Percentiles rank a stretch among this genome's conserved stretches.
Conservation (phyloP, 495 filamentous ascomycete genomes). For the Viridothelium virens region DNA sequence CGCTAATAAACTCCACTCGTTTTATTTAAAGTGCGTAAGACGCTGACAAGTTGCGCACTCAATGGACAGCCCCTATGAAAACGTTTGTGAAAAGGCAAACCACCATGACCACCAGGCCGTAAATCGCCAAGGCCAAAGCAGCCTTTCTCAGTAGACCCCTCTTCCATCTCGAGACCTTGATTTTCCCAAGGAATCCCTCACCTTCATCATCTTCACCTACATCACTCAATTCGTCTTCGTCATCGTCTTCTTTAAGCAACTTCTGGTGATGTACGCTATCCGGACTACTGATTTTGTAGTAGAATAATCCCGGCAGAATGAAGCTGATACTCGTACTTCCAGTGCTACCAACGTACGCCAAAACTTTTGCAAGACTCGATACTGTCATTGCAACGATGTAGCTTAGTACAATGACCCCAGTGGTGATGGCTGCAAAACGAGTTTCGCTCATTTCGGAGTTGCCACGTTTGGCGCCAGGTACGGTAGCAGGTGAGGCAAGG, state of each 20-base stretch:
- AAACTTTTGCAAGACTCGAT: constrained; percentile 75
- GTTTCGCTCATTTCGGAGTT: constrained; percentile 66
- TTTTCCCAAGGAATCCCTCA: constrained; percentile 24
- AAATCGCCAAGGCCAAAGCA: constrained; percentile 68
- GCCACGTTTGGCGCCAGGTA: constrained; percentile 13
- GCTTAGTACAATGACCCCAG: constrained; percentile 69
- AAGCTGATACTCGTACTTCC: constrained; percentile 93
- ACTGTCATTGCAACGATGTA: constrained; percentile 88
- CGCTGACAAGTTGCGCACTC: not conserved
- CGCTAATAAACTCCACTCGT: not conserved
- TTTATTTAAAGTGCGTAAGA: not conserved
- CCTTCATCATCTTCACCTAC: constrained; percentile 18
- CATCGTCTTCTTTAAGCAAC: constrained; percentile 75
- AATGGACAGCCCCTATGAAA: constrained; percentile 43
- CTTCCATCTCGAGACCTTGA: constrained; percentile 43
- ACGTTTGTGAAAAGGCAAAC: constrained; percentile 80
- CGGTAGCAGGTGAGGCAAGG: constrained; percentile 15
- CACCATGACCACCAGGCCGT: constrained; percentile 82
- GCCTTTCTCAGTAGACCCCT: constrained; percentile 58
- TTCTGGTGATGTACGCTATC: constrained; percentile 75
- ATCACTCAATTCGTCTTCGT: constrained; percentile 37
- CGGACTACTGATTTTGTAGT: constrained; percentile 92
- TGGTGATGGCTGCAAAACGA: constrained; percentile 85
- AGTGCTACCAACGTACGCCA: constrained; percentile 92
- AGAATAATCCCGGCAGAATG: constrained; percentile 91